phyloP scores from a whole-genome alignment of 306 rosid species.

The Leucaena leucocephala region DNA sequence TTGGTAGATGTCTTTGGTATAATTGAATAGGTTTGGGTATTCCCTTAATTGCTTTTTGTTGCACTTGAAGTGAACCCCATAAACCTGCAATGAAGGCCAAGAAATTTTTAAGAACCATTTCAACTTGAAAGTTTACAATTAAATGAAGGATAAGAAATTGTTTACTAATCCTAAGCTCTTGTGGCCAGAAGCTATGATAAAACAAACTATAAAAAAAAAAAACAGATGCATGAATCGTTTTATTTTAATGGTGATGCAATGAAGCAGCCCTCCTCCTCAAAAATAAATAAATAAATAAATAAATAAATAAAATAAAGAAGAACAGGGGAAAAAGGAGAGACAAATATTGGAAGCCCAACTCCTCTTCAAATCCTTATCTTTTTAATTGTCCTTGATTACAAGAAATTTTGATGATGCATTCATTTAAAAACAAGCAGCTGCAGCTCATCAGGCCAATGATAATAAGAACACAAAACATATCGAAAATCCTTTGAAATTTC shows the following conservation, averaged over 20 bases:
- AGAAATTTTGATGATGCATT: not conserved
- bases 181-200: not conserved
- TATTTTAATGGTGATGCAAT: not conserved
- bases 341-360: not conserved
- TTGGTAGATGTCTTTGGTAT: constrained; percentile 86
- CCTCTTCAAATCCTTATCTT: not conserved
- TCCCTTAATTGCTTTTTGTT: constrained; percentile 83
- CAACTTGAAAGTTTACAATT: not conserved
- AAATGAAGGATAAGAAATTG: not conserved
- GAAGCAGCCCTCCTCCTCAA: not conserved
- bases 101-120: not conserved
- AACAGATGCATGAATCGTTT: not conserved
- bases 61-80: constrained; percentile 95
- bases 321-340: not conserved
- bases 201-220: not conserved
- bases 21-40: constrained; percentile 79
- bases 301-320: constrained; percentile 2
- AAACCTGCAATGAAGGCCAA: constrained; percentile 56
- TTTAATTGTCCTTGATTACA: too few species aligned
- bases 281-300: too few species aligned
- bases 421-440: not conserved
- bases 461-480: not conserved
- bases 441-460: not conserved
- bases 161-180: not conserved
- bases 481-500: not conserved